phyloP scores from a whole-genome alignment of 768 basidiomycete genomes.

The Boletus tylopilopsis region DNA sequence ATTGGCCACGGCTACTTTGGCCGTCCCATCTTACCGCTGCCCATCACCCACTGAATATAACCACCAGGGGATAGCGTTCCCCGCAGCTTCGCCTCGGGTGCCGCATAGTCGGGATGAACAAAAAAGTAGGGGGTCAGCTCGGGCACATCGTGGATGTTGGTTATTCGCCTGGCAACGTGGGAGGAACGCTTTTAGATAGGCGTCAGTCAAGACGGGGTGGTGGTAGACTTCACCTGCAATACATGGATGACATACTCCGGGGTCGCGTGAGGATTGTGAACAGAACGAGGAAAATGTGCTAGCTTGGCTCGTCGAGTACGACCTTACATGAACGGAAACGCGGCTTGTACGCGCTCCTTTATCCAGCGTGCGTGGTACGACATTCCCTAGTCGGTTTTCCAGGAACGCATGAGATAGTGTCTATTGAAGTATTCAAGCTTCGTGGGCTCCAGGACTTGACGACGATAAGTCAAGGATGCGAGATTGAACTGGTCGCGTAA shows the following conservation, averaged over 20 bases:
- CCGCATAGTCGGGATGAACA: constrained; percentile 55
- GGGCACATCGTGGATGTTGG: constrained; percentile 70
- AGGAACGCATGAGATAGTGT: constrained; percentile 64
- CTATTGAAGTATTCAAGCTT: constrained; percentile 91
- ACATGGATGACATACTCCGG: constrained; percentile 60
- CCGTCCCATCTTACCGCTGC: no score
- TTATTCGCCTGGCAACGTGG: constrained; percentile 54
- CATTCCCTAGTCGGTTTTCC: constrained; percentile 49
- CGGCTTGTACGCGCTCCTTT: constrained; percentile 47
- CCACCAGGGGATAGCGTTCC: no score
- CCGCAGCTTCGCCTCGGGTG: constrained; percentile 52
- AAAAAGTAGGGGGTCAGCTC: constrained; percentile 75
- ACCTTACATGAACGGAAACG: constrained; percentile 58
- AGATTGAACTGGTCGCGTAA: constrained; percentile 57
- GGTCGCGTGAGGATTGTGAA: constrained; percentile 43
- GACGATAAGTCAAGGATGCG: constrained; percentile 70
- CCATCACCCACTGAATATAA: no score
- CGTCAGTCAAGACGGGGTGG: neutral
- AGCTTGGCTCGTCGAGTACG: neutral
- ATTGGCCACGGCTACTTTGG: no score
- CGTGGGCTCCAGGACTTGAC: constrained; percentile 70
- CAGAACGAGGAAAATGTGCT: neutral
- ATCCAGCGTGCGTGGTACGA: constrained; percentile 52
- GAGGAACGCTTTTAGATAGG: no score
- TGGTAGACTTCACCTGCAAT: constrained; percentile 45